phyloP scores from a whole-genome alignment of 495 filamentous ascomycete genomes.

The Hypoxylon crocopeplum region DNA sequence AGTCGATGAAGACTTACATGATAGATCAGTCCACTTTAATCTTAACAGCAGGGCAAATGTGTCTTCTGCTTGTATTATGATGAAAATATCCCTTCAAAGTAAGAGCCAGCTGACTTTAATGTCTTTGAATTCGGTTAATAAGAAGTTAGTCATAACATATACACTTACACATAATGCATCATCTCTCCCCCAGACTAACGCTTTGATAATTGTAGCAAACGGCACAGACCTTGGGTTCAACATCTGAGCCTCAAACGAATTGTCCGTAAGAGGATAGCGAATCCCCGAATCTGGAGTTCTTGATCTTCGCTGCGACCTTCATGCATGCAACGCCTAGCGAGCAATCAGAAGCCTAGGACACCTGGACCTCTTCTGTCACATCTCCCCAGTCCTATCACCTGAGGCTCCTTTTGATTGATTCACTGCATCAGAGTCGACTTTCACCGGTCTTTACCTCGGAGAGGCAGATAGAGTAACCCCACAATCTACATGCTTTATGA shows the following conservation, averaged over 20 bases:
- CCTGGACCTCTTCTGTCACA: not conserved
- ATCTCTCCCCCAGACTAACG: not conserved
- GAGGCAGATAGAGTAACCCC: too few relatives aligned
- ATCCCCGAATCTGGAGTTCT: conserved; percentile 12
- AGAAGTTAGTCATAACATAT: conserved; percentile 8
- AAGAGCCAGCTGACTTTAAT: too few relatives aligned
- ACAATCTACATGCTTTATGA: too few relatives aligned
- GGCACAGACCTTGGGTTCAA: conserved; percentile 12
- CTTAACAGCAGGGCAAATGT: too few relatives aligned
- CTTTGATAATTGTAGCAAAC: conserved; percentile 3
- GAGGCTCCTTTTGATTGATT: not conserved
- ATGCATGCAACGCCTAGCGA: conserved; percentile 18
- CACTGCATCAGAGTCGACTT: too few relatives aligned
- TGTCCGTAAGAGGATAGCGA: conserved; percentile 7
- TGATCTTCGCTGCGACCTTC: conserved; percentile 21
- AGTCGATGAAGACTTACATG: too few relatives aligned
- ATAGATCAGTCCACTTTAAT: too few relatives aligned
- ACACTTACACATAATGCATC: conserved; percentile 13
- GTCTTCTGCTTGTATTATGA: too few relatives aligned
- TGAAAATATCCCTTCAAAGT: too few relatives aligned
- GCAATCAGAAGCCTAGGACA: not conserved
- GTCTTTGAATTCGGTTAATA: not conserved
- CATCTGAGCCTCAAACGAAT: conserved; percentile 5
- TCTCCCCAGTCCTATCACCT: conserved; percentile 1
- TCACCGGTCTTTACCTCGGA: too few relatives aligned